A percentile compares a stretch with the other conserved stretches of the same genome.
These are phyloP conservation scores for Polytrichum commune DNA, from an alignment of 225 moss, liverwort and hornwort species.

Conservation along the genomic window DNA sequence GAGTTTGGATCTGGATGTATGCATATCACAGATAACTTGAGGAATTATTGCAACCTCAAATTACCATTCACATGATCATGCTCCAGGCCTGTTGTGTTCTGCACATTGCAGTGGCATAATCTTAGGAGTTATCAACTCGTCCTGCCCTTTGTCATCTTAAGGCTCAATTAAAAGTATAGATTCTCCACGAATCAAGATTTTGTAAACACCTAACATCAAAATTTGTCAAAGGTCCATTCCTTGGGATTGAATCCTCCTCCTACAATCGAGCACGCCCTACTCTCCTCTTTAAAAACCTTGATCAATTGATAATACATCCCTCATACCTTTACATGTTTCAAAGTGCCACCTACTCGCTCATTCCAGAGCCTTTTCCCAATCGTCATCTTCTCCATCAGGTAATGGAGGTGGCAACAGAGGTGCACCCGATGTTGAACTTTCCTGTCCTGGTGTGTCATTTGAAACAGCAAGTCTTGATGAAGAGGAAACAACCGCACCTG, in stretches of 20 bases:
- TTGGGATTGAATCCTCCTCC: background rate
- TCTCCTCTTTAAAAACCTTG: background rate
- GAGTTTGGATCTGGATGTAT: too few species aligned
- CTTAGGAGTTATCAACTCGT: too few species aligned
- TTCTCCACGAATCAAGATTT: background rate
- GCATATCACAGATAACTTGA: too few species aligned
- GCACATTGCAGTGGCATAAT: too few species aligned
- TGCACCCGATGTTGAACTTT: conserved; percentile 9
- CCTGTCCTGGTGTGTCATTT: conserved; percentile 14
- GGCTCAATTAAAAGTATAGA: too few species aligned
- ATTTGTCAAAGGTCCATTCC: background rate
- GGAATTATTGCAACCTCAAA: too few species aligned
- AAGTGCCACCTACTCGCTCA: background rate
- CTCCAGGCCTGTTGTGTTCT: too few species aligned
- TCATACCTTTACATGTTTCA: background rate
- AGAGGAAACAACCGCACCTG: conserved; percentile 5
- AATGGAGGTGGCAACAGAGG: conserved; percentile 24
- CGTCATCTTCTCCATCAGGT: conserved; percentile 52
- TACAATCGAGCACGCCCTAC: background rate
- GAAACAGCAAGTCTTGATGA: conserved; percentile 14
- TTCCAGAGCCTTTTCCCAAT: conserved; percentile 56
- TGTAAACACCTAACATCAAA: background rate
- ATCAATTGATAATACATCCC: background rate
- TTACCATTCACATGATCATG: too few species aligned
- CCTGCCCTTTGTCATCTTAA: too few species aligned